phyloP scores from a whole-genome alignment of 2,329 filamentous ascomycete species.

The Sporothrix globosa region DNA sequence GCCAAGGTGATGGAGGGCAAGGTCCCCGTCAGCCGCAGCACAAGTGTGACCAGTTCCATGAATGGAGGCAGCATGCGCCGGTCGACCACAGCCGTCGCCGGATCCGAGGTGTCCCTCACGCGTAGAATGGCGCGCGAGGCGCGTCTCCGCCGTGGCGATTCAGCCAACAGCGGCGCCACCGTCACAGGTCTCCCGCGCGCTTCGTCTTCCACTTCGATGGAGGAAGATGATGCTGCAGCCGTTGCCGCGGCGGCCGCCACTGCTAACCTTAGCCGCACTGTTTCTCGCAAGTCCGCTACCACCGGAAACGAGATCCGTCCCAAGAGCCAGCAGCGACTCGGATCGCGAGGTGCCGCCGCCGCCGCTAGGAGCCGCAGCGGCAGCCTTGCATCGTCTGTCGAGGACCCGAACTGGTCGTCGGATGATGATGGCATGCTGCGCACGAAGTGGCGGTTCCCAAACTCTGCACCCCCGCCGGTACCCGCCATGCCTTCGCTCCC shows the following conservation, averaged over 20 bases:
- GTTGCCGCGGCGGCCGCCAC: constrained; percentile 21
- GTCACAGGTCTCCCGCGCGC: neutral
- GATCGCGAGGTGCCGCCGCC: neutral
- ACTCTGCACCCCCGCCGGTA: neutral
- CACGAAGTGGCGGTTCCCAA: constrained; percentile 34
- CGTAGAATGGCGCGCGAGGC: constrained; percentile 34
- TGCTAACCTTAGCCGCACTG: constrained; percentile 36
- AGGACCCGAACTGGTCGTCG: constrained; percentile 39
- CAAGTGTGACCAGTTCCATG: constrained; percentile 58
- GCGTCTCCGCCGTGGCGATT: constrained; percentile 32
- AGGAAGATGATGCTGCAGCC: constrained; percentile 42
- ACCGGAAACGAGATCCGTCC: neutral
- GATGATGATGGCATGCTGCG: constrained; percentile 41
- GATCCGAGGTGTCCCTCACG: constrained; percentile 33
- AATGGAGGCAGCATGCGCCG: constrained; percentile 46
- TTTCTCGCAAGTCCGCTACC: constrained; percentile 35
- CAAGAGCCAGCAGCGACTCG: constrained; percentile 28
- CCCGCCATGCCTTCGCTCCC: constrained; percentile 44
- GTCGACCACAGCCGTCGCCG: constrained; percentile 8
- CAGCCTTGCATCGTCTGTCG: constrained; percentile 33
- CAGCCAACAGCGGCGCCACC: constrained; percentile 27
- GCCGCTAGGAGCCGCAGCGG: constrained; percentile 33
- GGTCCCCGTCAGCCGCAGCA: constrained; percentile 66
- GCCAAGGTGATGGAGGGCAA: constrained; percentile 92
- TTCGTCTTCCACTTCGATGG: constrained; percentile 19